Conservation (phyloP, 2,329 filamentous ascomycete genomes). For the Elsinoe ampelina region DNA sequence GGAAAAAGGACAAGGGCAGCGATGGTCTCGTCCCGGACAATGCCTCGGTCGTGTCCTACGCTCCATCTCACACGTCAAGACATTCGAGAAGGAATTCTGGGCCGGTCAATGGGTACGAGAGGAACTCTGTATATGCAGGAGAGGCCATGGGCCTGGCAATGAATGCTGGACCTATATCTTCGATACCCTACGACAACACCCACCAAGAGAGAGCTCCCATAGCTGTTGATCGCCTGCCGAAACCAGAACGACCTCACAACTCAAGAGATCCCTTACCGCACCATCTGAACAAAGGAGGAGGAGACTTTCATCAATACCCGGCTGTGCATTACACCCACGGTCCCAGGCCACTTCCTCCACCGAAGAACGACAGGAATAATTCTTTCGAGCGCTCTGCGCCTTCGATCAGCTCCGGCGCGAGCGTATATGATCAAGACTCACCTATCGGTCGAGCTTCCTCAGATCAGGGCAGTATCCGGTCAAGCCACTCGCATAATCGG, state of each 20-base stretch:
- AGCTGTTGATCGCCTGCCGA: constrained; percentile 62
- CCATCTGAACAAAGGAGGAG: constrained; percentile 66
- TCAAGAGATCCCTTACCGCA: constrained; percentile 69
- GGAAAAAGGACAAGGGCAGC: constrained; percentile 69
- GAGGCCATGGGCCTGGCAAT: constrained; percentile 56
- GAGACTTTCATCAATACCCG: constrained; percentile 86
- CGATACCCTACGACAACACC: constrained; percentile 74
- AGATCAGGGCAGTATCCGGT: constrained; percentile 58
- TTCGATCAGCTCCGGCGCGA: constrained; percentile 11
- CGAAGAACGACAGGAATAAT: constrained; percentile 60
- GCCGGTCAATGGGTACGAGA: constrained; percentile 20
- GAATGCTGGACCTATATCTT: constrained; percentile 73
- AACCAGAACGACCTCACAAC: constrained; percentile 47
- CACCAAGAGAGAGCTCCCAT: constrained; percentile 60
- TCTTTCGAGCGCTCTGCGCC: constrained; percentile 27
- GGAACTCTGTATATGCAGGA: constrained; percentile 12
- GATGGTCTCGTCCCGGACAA: constrained; percentile 48
- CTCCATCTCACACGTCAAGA: constrained; percentile 46
- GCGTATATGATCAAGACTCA: constrained; percentile 30
- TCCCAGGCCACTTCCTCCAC: constrained; percentile 50
- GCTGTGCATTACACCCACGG: constrained; percentile 52
- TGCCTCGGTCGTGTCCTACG: constrained; percentile 33
- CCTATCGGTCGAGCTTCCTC: constrained; percentile 48
- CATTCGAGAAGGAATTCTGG: constrained; percentile 58
- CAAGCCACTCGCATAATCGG: constrained; percentile 51